Evolutionary conservation across 352 stramenopile genomes (phyloP), one percentile per base, ranked within the genome.

Genomic region (Globisporangium canariense): DNA sequence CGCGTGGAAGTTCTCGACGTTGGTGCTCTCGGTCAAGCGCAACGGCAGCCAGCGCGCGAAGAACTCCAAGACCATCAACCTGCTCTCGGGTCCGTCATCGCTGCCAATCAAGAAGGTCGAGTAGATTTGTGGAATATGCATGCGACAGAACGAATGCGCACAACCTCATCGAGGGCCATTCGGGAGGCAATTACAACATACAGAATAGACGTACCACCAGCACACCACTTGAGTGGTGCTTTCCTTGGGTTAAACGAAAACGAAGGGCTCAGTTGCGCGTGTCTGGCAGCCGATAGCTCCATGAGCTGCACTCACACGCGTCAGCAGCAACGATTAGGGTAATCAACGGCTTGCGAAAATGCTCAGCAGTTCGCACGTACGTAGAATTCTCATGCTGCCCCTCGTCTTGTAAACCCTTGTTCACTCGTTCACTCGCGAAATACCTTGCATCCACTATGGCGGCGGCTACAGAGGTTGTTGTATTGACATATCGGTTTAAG

Each of bases 1-100:
- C 5, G 77, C 82, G 47, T 91, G 82, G 82, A 89, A 88, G 60
- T 91, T 91, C 58, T 89, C 82, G 8, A 89, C 82, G 7, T 72
- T 91, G 7, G 74, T 91, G 69, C 69, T 91, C 8, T 81, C 75
- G 7, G 69, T 89, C 34, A 79, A 73, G 58, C 81, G 79, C 56
- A 90, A 83, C 38, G 75, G 79, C 52, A 84, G 82, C 45, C 71
- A 70, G 51, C 76, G 76, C 58, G 62, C 75, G 9, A 87, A 91
- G 65, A 82, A 78, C 16, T 78, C 82, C 60, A 89, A 89, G 71
- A 84, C 73, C 13, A 75, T 91, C 54, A 82, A 91, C 51, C 65
- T 91, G 30, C 69, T 91, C 10, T 50, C 59, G 7, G 50, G 25
- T 1, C 16, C 3, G 16, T 58, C 30, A 30, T n/a, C 20, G 34